Evolutionary conservation across 2,329 filamentous ascomycete genomes (phyloP).

Genomic region (Diaporthe sp.): DNA sequence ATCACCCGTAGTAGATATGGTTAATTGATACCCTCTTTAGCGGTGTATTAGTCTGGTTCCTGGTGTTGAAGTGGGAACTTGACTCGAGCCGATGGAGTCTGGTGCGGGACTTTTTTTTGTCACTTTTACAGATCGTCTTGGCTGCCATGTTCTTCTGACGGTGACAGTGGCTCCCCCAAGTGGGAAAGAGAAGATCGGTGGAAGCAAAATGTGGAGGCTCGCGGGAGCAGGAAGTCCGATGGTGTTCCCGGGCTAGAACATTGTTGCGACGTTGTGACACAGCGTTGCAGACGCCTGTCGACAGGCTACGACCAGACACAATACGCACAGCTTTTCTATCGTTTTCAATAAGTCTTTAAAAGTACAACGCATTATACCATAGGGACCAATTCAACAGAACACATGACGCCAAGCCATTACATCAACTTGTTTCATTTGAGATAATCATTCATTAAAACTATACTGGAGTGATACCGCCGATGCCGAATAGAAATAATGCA

Average conservation of each 20-base stretch:
- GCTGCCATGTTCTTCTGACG: background rate
- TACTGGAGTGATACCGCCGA: background rate
- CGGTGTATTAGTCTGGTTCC: background rate
- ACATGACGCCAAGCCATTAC: background rate
- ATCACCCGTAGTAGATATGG: constrained; percentile 25
- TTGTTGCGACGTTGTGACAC: too few species aligned
- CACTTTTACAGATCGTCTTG: background rate
- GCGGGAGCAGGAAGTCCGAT: background rate
- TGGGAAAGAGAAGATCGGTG: background rate
- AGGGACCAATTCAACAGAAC: too few species aligned
- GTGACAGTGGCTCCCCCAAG: background rate
- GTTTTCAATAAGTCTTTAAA: too few species aligned
- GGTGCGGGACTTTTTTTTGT: background rate
- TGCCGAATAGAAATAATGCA: background rate
- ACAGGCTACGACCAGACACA: background rate
- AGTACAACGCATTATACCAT: too few species aligned
- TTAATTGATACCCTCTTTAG: constrained; percentile 41
- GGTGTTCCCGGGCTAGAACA: background rate
- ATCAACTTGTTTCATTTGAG: background rate
- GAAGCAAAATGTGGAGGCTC: background rate
- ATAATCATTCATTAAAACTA: constrained; percentile 30
- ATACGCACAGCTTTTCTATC: background rate
- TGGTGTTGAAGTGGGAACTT: background rate
- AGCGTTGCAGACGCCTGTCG: background rate
- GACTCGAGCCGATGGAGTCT: background rate